These are phyloP conservation scores for Terana coerulea DNA, from an alignment of 768 basidiomycete genomes.

Conservation along the genomic window DNA sequence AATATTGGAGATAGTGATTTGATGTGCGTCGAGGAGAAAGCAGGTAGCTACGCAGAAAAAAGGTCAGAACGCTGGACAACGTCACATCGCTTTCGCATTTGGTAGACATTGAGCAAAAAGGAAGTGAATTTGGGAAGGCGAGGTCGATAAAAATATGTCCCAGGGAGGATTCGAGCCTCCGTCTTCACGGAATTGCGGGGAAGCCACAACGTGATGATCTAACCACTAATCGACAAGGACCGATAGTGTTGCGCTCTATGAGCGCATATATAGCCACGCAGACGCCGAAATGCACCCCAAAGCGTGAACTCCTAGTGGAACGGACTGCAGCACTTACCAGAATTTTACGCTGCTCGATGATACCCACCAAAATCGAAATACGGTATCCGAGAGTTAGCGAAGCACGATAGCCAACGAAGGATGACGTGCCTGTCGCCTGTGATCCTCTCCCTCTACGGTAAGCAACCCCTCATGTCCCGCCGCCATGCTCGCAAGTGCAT, in stretches of 20 bases:
- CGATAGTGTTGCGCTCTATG: background rate
- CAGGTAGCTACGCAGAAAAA: conserved; percentile 37
- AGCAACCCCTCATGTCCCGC: conserved; percentile 47
- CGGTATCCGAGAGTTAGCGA: background rate
- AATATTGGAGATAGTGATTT: conserved; percentile 53
- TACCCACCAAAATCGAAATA: background rate
- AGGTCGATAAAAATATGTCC: background rate
- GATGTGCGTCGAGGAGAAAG: conserved; percentile 48
- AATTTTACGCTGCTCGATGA: conserved; percentile 40
- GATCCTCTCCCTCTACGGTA: conserved; percentile 51
- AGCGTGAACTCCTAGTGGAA: background rate
- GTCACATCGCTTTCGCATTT: no score
- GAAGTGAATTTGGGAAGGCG: background rate
- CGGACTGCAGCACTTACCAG: conserved; percentile 46
- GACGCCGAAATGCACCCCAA: background rate
- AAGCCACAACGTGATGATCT: conserved; percentile 9
- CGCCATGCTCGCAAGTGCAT: conserved; percentile 48
- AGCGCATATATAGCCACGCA: no score
- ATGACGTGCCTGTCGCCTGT: conserved; percentile 46
- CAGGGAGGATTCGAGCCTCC: conserved; percentile 10
- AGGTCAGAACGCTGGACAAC: conserved; percentile 10
- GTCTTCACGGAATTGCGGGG: conserved; percentile 5
- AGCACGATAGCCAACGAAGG: background rate
- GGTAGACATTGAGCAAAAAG: no score
- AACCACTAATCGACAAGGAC: conserved; percentile 8